Conservation (phyloP, 495 filamentous ascomycete genomes). For the Hypoxylon crocopeplum region DNA sequence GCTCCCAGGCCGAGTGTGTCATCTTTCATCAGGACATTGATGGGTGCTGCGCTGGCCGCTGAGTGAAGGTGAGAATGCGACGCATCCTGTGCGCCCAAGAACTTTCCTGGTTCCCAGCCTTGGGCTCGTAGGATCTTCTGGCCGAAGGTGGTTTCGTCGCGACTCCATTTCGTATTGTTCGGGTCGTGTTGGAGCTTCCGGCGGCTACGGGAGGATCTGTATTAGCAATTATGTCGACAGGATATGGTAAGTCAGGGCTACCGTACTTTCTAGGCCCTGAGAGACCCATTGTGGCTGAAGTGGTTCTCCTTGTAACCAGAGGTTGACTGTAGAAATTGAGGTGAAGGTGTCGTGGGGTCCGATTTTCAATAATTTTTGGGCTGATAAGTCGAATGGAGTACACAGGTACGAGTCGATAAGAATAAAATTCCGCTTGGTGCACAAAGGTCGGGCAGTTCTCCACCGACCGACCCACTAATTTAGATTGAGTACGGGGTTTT, state of each 20-base stretch:
- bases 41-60: constrained; percentile 76
- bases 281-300: constrained; percentile 68
- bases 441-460: too few species aligned
- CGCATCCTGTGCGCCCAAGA: constrained; percentile 76
- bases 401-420: constrained; percentile 5
- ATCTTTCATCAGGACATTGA: constrained; percentile 82
- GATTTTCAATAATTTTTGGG: constrained; percentile 23
- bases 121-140: constrained; percentile 85
- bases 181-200: constrained; percentile 86
- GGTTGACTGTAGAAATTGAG: too few species aligned
- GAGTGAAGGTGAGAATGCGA: constrained; percentile 76
- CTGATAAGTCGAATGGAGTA: constrained; percentile 8
- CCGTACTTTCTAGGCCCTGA: constrained; percentile 74
- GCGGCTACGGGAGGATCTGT: constrained; percentile 60
- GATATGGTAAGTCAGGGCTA: neutral
- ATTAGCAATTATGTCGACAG: constrained; percentile 16
- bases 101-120: constrained; percentile 86
- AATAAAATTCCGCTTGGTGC: too few species aligned
- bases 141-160: constrained; percentile 80
- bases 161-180: constrained; percentile 91
- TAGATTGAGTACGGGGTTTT: too few species aligned
- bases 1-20: constrained; percentile 90
- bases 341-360: too few species aligned
- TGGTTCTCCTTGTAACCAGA: too few species aligned
- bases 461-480: too few species aligned